Evolutionary conservation across 257 asterid species (phyloP).

Genomic region (Solanum pennellii): DNA sequence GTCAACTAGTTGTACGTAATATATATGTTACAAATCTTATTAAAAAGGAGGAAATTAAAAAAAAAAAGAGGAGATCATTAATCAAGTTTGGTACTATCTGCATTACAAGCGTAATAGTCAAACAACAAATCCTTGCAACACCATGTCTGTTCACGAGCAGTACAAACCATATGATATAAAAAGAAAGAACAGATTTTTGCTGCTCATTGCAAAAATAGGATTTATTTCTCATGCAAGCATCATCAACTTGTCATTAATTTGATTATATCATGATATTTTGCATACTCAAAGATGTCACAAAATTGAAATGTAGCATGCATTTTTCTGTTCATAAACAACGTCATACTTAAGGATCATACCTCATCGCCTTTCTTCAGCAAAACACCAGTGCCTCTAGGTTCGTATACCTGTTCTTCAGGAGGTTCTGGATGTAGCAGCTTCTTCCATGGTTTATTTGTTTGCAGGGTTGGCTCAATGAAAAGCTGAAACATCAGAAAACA

Average conservation of each 20-base stretch:
- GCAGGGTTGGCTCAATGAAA: slow-evolving; percentile 65
- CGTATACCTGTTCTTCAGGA: slow-evolving; percentile 56
- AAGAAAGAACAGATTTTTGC: not conserved
- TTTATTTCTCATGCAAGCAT: not conserved
- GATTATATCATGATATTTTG: not conserved
- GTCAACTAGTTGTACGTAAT: not conserved
- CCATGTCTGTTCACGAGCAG: not conserved
- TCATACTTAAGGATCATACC: slow-evolving; percentile 27
- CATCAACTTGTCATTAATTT: not conserved
- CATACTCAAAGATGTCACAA: not conserved
- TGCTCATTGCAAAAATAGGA: not conserved
- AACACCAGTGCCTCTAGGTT: slow-evolving; percentile 56
- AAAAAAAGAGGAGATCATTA: not conserved
- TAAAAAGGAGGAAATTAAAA: not conserved
- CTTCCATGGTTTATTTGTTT: slow-evolving; percentile 62
- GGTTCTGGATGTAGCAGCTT: slow-evolving; percentile 50
- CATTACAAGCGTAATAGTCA: not conserved
- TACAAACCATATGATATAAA: not conserved
- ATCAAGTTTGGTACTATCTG: not conserved
- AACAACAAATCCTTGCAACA: not conserved
- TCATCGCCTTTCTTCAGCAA: slow-evolving; percentile 82
- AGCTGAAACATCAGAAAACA: slow-evolving; percentile 37
- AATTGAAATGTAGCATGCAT: not conserved
- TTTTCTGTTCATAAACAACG: not conserved
- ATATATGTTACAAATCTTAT: not conserved